Base-by-base conservation (phyloP, 441 rosid species). In the Adansonia madagascariensis region DNA sequence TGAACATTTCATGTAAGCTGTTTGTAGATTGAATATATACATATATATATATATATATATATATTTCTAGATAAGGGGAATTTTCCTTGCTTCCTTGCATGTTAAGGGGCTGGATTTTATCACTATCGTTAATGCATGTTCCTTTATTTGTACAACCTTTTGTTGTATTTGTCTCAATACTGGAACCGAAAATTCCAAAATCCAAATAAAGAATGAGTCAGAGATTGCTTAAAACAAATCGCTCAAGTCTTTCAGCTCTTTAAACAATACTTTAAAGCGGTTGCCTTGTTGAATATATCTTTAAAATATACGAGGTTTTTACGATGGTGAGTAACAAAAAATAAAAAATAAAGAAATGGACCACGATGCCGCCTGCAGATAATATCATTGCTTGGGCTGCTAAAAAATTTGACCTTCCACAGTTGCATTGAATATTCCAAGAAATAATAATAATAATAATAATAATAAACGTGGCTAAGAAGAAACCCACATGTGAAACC, bases 361-460 rank as follows among this genome's bases (percentile, higher is more conserved):
- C 39, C 39, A 35, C 39, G 39, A 35, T 35, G 39, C 39, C 39
- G 39, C 39, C 39, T 35, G 4, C 39, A 35, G 39, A 35, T 35
- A 35, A 35, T 35, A 35, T 35, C 39, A 3, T 35, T 35, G 24
- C 1, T 18, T 44, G 46, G 39, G 57, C 46, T 47, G 77, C 77
- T 62, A 24, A 61, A 69, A 35, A 50, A 64, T 49, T 17, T 63
- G 59, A 49, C 39, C 17, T 49, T 63, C 12, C 66, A 61, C 27
- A 27, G 31, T 52, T 22, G 41, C 55, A 74, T 27, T 74, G 70
- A 76, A 76, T 66, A 76, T 76, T 76, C 50, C 73, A 44, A 55
- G 50, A 76, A 74, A 76, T 61, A 12, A 61, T 68, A 85, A 24
- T 12, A 76, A 66, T 55, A 61, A 24, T 61, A 61, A 4, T n/a